phyloP scores from a whole-genome alignment of 495 filamentous ascomycete genomes.

The Hamigera avellanea region DNA sequence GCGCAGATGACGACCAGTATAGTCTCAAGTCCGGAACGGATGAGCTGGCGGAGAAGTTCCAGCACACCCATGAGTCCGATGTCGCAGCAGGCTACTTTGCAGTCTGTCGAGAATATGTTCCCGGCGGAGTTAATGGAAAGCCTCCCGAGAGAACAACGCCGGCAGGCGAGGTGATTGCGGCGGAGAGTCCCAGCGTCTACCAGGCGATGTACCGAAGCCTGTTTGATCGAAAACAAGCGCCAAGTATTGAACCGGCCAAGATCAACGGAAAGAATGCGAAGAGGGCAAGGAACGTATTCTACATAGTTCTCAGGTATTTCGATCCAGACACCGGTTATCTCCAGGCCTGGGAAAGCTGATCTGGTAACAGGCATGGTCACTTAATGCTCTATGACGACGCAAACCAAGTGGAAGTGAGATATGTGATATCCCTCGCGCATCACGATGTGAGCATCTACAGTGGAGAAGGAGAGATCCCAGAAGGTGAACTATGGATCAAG shows the following conservation, averaged over 20 bases:
- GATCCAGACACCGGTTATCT: background rate
- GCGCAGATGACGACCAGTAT: slow-evolving; percentile 33
- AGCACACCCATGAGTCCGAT: slow-evolving; percentile 57
- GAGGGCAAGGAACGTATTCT: slow-evolving; percentile 83
- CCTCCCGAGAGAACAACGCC: slow-evolving; percentile 82
- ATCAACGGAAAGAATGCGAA: slow-evolving; percentile 50
- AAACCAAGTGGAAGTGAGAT: slow-evolving; percentile 82
- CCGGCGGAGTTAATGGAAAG: slow-evolving; percentile 79
- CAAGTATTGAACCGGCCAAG: slow-evolving; percentile 37
- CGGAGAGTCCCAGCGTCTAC: slow-evolving; percentile 85
- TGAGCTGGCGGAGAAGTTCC: slow-evolving; percentile 42
- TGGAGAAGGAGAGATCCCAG: slow-evolving; percentile 68
- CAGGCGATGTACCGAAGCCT: slow-evolving; percentile 96
- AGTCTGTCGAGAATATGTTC: slow-evolving; percentile 84
- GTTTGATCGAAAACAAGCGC: slow-evolving; percentile 69
- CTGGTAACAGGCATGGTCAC: slow-evolving; percentile 64
- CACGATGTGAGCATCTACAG: slow-evolving; percentile 79
- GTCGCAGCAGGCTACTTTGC: slow-evolving; percentile 90
- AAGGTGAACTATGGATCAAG: slow-evolving; percentile 91
- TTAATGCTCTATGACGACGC: slow-evolving; percentile 93
- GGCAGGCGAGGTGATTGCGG: slow-evolving; percentile 53
- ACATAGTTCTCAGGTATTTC: slow-evolving; percentile 71
- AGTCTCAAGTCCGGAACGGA: slow-evolving; percentile 38
- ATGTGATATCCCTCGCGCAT: slow-evolving; percentile 85
- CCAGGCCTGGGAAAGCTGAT: background rate